A percentile compares a stretch with the other conserved stretches of the same genome.
These are phyloP conservation scores for Kwoniella newhampshirensis DNA, from an alignment of 768 basidiomycete species.

Conservation along the genomic window DNA sequence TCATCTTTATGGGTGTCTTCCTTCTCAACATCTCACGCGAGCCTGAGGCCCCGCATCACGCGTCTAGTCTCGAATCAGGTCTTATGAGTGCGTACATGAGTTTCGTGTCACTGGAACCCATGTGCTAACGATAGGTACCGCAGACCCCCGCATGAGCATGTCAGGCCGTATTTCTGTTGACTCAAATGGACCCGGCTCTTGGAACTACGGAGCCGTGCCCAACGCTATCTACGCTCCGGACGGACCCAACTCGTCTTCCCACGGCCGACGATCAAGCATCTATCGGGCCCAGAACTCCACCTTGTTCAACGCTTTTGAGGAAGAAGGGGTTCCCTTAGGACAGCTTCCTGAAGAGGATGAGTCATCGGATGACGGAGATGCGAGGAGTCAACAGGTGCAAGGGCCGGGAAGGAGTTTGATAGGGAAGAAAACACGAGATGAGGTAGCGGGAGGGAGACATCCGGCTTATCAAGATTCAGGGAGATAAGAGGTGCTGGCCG, in stretches of 20 bases:
- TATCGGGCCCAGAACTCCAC: constrained; percentile 67
- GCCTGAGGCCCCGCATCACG: constrained; percentile 49
- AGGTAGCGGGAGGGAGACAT: constrained; percentile 36
- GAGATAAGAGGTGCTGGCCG: neutral
- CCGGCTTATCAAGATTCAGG: constrained; percentile 30
- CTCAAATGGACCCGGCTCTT: constrained; percentile 28
- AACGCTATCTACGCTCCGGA: constrained; percentile 41
- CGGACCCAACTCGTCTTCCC: constrained; percentile 56
- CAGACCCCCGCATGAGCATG: constrained; percentile 71
- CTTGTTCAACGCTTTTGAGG: constrained; percentile 72
- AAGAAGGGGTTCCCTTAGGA: constrained; percentile 63
- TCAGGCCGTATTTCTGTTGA: constrained; percentile 79
- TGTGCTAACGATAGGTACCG: neutral
- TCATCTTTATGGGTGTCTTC: constrained; percentile 90
- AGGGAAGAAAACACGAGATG: constrained; percentile 13
- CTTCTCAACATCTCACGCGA: constrained; percentile 50
- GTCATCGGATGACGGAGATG: constrained; percentile 56
- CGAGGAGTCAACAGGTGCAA: constrained; percentile 6
- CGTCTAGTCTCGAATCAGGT: constrained; percentile 47
- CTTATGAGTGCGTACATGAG: constrained; percentile 51
- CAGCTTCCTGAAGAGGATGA: constrained; percentile 69
- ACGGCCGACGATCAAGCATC: constrained; percentile 67
- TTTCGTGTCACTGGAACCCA: neutral
- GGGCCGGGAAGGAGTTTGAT: constrained; percentile 28
- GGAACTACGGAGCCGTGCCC: constrained; percentile 41